Base-by-base conservation (phyloP, 176 grass and related monocot species). In the Alopecurus myosuroides region DNA sequence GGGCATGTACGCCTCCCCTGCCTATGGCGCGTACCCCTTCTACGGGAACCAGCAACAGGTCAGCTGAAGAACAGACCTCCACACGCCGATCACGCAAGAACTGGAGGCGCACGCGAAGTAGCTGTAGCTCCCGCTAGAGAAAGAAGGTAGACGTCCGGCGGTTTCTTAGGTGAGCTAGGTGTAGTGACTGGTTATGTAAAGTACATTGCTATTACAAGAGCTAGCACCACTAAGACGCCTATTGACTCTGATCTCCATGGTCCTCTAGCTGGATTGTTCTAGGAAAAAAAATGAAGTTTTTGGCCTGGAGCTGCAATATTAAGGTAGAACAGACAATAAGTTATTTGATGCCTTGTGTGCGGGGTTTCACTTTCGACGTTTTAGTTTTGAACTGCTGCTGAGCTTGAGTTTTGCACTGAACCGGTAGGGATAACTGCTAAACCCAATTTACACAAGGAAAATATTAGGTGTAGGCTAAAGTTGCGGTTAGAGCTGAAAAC, bases 1-100 rank as follows among this genome's bases (percentile, higher is more conserved):
- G 1, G 92, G 85, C 72, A 87, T 98, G 93, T 95, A 98, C 15
- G 87, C 96, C 26, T 80, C 95, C 53, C 60, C 92, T 36, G 73
- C 91, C 18, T 98, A 95, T 35, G 91, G 93, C 26, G 83, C 86
- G 28, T 98, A 98, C 79, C 90, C 96, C 25, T 89, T 98, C 88
- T 92, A 90, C 36, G 91, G 91, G 48, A 98, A 85, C 80, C 93
- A 95, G 73, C 91, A 98, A 74, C 96, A 94, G 83, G 96, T 98
- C 80, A 95, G 90, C 89, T 98, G 41, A 97, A 49, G 70, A 65
- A 23, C 31, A 50, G 71, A 60, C 42, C 23, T 61, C 4, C 22
- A 37, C 44, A 63, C 53, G 49, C 49, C 70, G 37, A 48, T 33
- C 36, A 29, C 65, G 14, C 29, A 19, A 41, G 49, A 66, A 66